Evolutionary conservation across 192 early-diverging fungal genomes (phyloP).

Genomic region (Paraglomus brasilianum): DNA sequence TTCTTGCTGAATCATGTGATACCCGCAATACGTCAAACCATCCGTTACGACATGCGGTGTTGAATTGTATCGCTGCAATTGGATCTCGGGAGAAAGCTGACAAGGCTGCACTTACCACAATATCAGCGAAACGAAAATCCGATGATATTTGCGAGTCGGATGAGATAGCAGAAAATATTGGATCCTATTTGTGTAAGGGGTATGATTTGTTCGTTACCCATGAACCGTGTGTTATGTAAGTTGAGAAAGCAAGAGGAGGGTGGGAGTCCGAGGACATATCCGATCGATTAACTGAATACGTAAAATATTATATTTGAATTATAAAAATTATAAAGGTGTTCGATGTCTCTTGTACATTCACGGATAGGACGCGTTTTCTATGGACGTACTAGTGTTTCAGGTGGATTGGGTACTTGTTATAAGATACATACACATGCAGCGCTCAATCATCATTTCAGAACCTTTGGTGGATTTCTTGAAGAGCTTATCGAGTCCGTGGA

Average conservation of each 20-base stretch:
- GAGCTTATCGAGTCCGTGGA: not conserved
- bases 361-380: conserved; percentile 88
- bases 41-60: conserved; percentile 75
- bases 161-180: conserved; percentile 25
- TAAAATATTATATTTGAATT: not conserved
- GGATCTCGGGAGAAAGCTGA: conserved; percentile 55
- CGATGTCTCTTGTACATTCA: conserved; percentile 94
- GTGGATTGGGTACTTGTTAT: conserved; percentile 56
- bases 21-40: conserved; percentile 48
- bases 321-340: too few species aligned
- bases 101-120: not conserved
- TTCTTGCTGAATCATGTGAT: conserved; percentile 52
- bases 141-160: not conserved
- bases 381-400: conserved; percentile 45
- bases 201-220: conserved; percentile 77
- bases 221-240: conserved; percentile 89
- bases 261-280: too few species aligned
- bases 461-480: conserved; percentile 34
- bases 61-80: conserved; percentile 73
- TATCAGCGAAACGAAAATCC: not conserved
- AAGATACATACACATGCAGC: conserved; percentile 69
- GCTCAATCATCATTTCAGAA: conserved; percentile 75
- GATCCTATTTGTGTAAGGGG: conserved; percentile 77
- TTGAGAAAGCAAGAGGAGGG: not conserved
- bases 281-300: too few species aligned